Evolutionary conservation across 257 asterid genomes (phyloP), one percentile per base, ranked within the genome.

Genomic region (Nyctanthes arbortristis): DNA sequence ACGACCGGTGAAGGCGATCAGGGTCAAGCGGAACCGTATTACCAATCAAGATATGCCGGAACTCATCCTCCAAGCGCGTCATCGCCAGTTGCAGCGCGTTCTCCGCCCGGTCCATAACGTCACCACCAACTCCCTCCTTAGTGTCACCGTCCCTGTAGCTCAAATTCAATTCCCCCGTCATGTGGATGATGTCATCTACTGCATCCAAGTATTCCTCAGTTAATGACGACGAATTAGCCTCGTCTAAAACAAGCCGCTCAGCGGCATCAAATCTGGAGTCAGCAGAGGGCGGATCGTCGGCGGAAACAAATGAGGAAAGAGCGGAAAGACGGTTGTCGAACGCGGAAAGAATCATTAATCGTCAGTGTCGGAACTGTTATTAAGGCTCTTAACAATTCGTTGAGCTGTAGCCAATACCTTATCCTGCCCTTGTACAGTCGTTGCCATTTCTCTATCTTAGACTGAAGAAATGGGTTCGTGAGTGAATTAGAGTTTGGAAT

Each of bases 321-420:
- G 78, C 76, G 18, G 96, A 88, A 32, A 92, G 84, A 24, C 98
- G 98, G 61, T 87, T 86, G 73, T 92, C 98, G 81, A 89, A 87
- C 28, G 81, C 65, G 31, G 98, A 89, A 73, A 92, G 82, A 22
- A 92, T 90, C 68, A 79, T 69, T 29, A 89, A 79, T 91, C 96
- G 57, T 83, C 92, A 29, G 95, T 72, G 75, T 88, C 78, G 65
- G 87, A 82, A 25, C 93, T 81, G 61, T 88, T 81, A 40, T 88
- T 86, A 12, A 93, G 93, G 7, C 90, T 85, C 83, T 87, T 85
- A n/a, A 93, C 92, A 82, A 93, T 90, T 87, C 90, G 93, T 80
- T 88, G 96, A 22, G 96, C 98, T 13, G 98, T 83, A 35, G 95
- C 96, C 59, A 93, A 69, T 7, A 93, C 96, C 76, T 87, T 93